Evolutionary conservation across 1,284 basidiomycete genomes (phyloP), one percentile per base, ranked within the genome.

Genomic region (Mrakiaceae sp.): DNA sequence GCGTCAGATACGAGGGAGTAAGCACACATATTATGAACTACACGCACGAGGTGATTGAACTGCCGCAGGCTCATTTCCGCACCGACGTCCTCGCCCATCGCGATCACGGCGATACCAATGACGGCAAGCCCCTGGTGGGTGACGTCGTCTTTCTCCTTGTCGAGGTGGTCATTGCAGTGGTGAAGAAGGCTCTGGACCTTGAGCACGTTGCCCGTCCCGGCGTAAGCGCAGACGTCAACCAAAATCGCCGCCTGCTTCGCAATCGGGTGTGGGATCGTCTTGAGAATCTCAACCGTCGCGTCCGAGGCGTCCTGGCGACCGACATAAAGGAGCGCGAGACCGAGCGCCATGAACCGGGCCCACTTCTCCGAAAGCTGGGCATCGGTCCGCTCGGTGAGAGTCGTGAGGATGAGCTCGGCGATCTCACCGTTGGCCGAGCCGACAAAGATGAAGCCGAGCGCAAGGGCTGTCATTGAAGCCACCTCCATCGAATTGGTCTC

Each of bases 31-130:
- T 27, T 27, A 27, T 27, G 27, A 27, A 27, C 14, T 42, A 48
- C 8, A 78, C 85, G 70, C 70, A 93, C 90, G 66, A 96, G 79
- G 74, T 97, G 93, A 75, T 95, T 94, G 81, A 97, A 93, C 72
- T 93, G 90, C 70, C 93, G 80, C 69, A 96, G 77, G 3, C 88
- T 87, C 94, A 99, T 99, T 77, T 98, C 93, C 3, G 94, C 86
- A 61, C 96, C 96, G 57, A 98, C 87, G 58, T 98, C 95, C 77
- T 98, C 96, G 52, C 96, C 96, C 94, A 98, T 98, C 1, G 95
- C 88, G 53, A 98, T 88, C 59, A 98, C 78, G 0, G 95, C 88
- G 70, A 98, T 91, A 54, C 91, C 95, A 56, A 99, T 82, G 52
- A 96, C 92, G 11, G 96, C 90, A 70, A 98, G 90, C 0, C 90